Conservation (phyloP, 352 stramenopile genomes). For the Thalassiosira livingstoniorum region DNA sequence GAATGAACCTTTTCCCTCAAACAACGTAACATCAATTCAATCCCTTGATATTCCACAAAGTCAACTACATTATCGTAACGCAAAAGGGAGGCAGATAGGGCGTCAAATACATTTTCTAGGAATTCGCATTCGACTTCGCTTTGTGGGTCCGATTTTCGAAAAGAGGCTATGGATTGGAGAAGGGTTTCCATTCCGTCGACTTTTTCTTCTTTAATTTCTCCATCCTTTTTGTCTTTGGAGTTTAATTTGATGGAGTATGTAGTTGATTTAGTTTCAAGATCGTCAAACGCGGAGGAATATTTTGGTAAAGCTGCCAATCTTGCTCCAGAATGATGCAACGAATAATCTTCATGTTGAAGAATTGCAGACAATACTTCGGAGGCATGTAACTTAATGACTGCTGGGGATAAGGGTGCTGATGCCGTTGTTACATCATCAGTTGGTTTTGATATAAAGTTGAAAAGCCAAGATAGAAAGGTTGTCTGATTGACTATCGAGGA, state of each 20-base stretch:
- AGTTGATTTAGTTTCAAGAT: slow-evolving; percentile 24
- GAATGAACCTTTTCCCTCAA: slow-evolving; percentile 89
- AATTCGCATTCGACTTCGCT: slow-evolving; percentile 90
- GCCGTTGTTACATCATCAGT: neutral
- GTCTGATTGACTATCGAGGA: slow-evolving; percentile 62
- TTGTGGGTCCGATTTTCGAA: slow-evolving; percentile 89
- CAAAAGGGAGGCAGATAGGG: slow-evolving; percentile 88
- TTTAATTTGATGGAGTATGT: neutral
- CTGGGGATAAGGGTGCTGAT: slow-evolving; percentile 24
- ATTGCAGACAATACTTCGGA: slow-evolving; percentile 57
- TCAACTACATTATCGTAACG: slow-evolving; percentile 73
- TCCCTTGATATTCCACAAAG: slow-evolving; percentile 88
- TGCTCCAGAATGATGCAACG: slow-evolving; percentile 21
- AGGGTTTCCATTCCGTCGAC: slow-evolving; percentile 91
- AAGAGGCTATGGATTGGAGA: slow-evolving; percentile 89
- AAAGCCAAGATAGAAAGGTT: slow-evolving; percentile 69
- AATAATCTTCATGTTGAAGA: slow-evolving; percentile 65
- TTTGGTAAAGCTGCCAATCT: slow-evolving; percentile 32
- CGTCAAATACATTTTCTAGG: slow-evolving; percentile 92
- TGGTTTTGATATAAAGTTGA: slow-evolving; percentile 58
- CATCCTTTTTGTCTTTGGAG: slow-evolving; percentile 5
- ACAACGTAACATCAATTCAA: slow-evolving; percentile 93
- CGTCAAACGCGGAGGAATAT: slow-evolving; percentile 49
- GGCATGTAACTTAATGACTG: slow-evolving; percentile 48
- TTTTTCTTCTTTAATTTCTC: slow-evolving; percentile 22